Evolutionary conservation across 2,329 filamentous ascomycete genomes (phyloP).

Genomic region (Escovopsis weberi): DNA sequence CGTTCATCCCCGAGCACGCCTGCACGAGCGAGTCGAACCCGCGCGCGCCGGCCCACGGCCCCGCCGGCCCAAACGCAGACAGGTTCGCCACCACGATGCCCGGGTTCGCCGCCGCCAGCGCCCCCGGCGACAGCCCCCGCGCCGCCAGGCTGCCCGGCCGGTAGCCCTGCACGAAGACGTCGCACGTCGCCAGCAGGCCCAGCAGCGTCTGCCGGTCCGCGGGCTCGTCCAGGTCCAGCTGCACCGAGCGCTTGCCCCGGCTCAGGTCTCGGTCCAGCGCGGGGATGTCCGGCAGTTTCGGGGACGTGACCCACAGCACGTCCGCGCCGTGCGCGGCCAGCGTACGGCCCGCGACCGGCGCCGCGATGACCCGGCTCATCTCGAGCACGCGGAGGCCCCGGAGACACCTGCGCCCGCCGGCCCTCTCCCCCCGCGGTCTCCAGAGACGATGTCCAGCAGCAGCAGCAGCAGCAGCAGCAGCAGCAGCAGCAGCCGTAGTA

Average conservation of each 20-base stretch:
- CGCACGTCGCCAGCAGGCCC: constrained; percentile 39
- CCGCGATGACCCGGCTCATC: constrained; percentile 57
- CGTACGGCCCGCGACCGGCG: constrained; percentile 50
- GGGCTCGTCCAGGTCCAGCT: constrained; percentile 41
- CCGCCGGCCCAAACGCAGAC: constrained; percentile 35
- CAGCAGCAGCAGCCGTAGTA: too few species aligned
- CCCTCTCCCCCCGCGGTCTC: neutral
- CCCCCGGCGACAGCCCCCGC: constrained; percentile 22
- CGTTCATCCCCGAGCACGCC: constrained; percentile 39
- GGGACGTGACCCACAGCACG: constrained; percentile 54
- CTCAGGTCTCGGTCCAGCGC: constrained; percentile 54
- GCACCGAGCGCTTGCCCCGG: constrained; percentile 49
- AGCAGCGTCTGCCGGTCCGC: constrained; percentile 38
- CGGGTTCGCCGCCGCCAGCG: constrained; percentile 24
- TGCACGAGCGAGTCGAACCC: constrained; percentile 40
- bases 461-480: too few species aligned
- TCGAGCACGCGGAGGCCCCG: constrained; percentile 55
- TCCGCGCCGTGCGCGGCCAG: constrained; percentile 58
- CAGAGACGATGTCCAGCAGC: too few species aligned
- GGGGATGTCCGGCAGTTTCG: constrained; percentile 47
- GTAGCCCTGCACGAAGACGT: constrained; percentile 51
- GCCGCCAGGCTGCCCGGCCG: constrained; percentile 38
- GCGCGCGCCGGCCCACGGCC: constrained; percentile 26
- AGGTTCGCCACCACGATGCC: constrained; percentile 35
- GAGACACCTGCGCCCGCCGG: constrained; percentile 18